phyloP scores from a whole-genome alignment of 768 basidiomycete genomes.

The Lactarius tabidus region DNA sequence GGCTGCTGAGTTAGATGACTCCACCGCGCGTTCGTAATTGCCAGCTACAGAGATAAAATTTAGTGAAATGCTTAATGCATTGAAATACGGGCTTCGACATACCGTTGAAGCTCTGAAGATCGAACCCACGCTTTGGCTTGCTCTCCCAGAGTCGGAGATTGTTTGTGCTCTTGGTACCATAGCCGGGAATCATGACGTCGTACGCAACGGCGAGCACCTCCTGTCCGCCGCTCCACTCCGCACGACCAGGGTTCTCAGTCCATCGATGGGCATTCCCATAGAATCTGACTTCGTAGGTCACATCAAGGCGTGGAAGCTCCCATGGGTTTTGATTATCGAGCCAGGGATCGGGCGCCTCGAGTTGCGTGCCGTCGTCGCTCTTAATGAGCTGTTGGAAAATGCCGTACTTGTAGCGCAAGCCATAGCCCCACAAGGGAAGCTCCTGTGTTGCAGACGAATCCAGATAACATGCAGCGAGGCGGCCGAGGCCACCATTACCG shows the following conservation, averaged over 20 bases:
- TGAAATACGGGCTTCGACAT: constrained; percentile 5
- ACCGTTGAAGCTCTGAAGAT: constrained; percentile 95
- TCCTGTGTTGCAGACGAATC: constrained; percentile 90
- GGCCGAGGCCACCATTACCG: constrained; percentile 93
- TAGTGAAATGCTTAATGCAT: background rate
- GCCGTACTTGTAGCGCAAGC: constrained; percentile 87
- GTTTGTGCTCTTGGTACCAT: constrained; percentile 79
- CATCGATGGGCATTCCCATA: constrained; percentile 78
- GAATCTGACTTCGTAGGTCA: constrained; percentile 82
- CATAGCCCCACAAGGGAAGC: constrained; percentile 94
- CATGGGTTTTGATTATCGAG: constrained; percentile 83
- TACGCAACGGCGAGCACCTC: constrained; percentile 93
- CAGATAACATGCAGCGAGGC: constrained; percentile 95
- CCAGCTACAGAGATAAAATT: constrained; percentile 53
- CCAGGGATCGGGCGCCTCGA: constrained; percentile 94
- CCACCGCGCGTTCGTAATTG: constrained; percentile 87
- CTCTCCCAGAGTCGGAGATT: constrained; percentile 85
- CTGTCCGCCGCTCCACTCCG: constrained; percentile 82
- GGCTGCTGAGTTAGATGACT: constrained; percentile 83
- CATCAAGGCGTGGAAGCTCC: constrained; percentile 85
- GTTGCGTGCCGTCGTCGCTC: constrained; percentile 68
- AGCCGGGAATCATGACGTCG: constrained; percentile 93
- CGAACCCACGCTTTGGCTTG: constrained; percentile 86
- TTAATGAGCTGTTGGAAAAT: constrained; percentile 95
- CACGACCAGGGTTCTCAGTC: constrained; percentile 47